These are phyloP conservation scores for Fusarium miscanthi DNA, from an alignment of 2,329 filamentous ascomycete species.

Conservation along the genomic window DNA sequence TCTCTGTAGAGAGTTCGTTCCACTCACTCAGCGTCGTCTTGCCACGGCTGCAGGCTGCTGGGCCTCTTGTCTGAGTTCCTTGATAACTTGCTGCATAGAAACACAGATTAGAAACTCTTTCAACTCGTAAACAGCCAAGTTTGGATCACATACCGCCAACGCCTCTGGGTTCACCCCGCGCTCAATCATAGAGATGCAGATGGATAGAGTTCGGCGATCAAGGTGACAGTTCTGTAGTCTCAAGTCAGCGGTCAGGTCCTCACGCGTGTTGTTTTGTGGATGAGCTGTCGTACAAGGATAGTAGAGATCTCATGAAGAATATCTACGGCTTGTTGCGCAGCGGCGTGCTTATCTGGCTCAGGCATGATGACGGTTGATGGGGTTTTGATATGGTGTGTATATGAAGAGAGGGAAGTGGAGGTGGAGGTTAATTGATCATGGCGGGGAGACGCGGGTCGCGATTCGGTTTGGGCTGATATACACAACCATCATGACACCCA, in stretches of 20 bases:
- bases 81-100: conserved; percentile 64
- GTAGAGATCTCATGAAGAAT: conserved; percentile 88
- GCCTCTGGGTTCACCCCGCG: conserved; percentile 97
- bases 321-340: conserved; percentile 84
- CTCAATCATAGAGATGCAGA: conserved; percentile 97
- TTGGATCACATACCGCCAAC: conserved; percentile 75
- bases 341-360: conserved; percentile 74
- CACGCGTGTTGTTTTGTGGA: neutral
- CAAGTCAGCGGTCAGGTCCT: conserved; percentile 1
- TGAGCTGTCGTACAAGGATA: conserved; percentile 74
- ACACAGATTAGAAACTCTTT: neutral
- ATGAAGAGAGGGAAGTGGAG: conserved; percentile 32
- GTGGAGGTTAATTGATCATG: conserved; percentile 19
- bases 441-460: conserved; percentile 40
- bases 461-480: conserved; percentile 3
- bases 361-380: conserved; percentile 54
- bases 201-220: conserved; percentile 88
- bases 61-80: conserved; percentile 68
- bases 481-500: conserved; percentile 1
- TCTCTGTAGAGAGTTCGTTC: neutral
- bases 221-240: conserved; percentile 86
- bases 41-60: conserved; percentile 56
- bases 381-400: conserved; percentile 10
- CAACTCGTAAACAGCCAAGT: accelerated
- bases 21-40: conserved; percentile 39